Evolutionary conservation across 164 flowering plant species (phyloP), one percentile per base, ranked within the genome.

Genomic region (Liquidambar formosana): DNA sequence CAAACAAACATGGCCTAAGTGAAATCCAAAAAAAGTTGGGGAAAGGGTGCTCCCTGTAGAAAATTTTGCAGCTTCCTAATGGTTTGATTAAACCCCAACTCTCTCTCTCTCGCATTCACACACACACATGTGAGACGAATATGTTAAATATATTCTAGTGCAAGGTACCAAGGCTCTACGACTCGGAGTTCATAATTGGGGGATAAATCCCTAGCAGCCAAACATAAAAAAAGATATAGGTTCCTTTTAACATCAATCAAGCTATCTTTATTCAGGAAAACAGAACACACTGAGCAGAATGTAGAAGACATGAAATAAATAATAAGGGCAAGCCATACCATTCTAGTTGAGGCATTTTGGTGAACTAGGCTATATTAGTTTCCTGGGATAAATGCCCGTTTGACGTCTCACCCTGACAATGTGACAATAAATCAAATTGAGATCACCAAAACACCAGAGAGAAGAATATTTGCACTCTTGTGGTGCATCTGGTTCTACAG

Each of bases 381-480:
- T 72, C 67, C 48, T 73, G 59, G 14, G 73, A 46, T 46, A 52
- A 47, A 27, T 62, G 69, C 63, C 59, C 38, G 1, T 72, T 45
- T 43, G 77, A 71, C 67, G 79, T 60, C 57, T 76, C 77, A 43
- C 51, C 71, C 83, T 80, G 77, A 22, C 8, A 71, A 71, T 47
- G 47, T 60, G 52, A 57, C 13, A 14, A 54, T 19, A 66, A 12
- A 33, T 1, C n/a, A 44, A n/a, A 51, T 23, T 49, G 0, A 70
- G 48, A 63, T 14, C 10, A 49, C 38, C 59, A n/a, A 22, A 26
- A 44, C 2, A 22, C 48, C 16, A 16, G 13, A 64, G 25, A 12
- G 26, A 57, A 48, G 26, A 15, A 54, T 25, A 9, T 28, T 33
- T 25, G n/a, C 52, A 49, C 1, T 18, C 3, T 25, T 12, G 16